phyloP scores from a whole-genome alignment of 148 eudicot species.

The Fagopyrum esculentum region DNA sequence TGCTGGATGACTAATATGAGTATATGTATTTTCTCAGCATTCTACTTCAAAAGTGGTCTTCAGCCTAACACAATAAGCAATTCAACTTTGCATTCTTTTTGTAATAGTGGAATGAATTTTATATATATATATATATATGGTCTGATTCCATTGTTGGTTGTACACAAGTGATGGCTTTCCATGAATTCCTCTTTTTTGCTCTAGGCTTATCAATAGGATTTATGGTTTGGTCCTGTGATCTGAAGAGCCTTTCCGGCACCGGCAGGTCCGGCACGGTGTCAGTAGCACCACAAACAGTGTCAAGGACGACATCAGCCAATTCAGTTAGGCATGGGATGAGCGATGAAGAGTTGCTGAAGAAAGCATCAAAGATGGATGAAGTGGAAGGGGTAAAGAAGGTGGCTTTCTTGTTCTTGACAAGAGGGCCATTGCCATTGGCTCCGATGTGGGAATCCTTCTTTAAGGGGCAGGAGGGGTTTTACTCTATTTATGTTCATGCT shows the following conservation, averaged over 20 bases:
- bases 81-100: too few species aligned
- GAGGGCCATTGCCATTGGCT: slow-evolving; percentile 31
- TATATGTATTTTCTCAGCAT: too few species aligned
- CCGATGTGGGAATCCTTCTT: slow-evolving; percentile 36
- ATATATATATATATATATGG: too few species aligned
- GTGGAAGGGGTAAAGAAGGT: slow-evolving; percentile 16
- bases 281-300: neutral
- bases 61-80: too few species aligned
- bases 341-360: slow-evolving; percentile 24
- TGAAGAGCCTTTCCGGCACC: slow-evolving; percentile 21
- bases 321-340: slow-evolving; percentile 19
- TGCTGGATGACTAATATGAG: too few species aligned
- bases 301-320: neutral
- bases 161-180: neutral
- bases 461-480: slow-evolving; percentile 20
- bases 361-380: slow-evolving; percentile 18
- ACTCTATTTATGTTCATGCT: slow-evolving; percentile 31
- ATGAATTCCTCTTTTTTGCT: slow-evolving; percentile 30
- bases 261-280: neutral
- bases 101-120: too few species aligned
- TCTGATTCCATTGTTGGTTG: too few species aligned
- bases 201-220: slow-evolving; percentile 50
- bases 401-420: slow-evolving; percentile 35
- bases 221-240: slow-evolving; percentile 25
- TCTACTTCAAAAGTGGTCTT: too few species aligned